Percentiles rank a stretch among this genome's conserved stretches.
Conservation (phyloP, 2,329 filamentous ascomycete genomes). For the Paecilomyces sp. region DNA sequence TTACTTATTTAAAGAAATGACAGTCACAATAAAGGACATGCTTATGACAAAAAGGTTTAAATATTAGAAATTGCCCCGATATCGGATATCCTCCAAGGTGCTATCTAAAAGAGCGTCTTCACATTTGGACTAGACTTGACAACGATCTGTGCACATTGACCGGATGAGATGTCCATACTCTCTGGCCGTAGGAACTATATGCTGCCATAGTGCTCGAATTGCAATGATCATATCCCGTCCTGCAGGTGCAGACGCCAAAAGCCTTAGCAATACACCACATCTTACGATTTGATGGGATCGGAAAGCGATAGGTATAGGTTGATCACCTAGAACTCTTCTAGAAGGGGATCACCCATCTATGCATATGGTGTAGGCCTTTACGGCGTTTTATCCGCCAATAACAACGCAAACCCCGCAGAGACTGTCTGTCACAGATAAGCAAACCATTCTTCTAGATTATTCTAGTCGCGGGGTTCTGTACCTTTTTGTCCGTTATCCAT, state of each 20-base stretch:
- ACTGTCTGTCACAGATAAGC: neutral
- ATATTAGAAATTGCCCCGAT: too few relatives aligned
- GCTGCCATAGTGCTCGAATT: neutral
- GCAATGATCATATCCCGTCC: neutral
- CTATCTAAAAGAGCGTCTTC: too few relatives aligned
- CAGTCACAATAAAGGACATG: too few relatives aligned
- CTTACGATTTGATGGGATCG: neutral
- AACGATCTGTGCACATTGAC: too few relatives aligned
- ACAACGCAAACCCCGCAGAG: neutral
- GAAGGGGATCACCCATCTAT: neutral
- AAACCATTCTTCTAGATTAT: neutral
- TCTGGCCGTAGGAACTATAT: neutral
- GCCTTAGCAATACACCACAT: neutral
- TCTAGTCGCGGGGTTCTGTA: neutral
- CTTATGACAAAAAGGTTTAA: too few relatives aligned
- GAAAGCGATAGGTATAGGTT: neutral
- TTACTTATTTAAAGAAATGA: too few relatives aligned
- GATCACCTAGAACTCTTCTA: neutral
- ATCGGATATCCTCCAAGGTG: too few relatives aligned
- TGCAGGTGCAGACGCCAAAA: neutral
- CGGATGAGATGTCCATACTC: neutral
- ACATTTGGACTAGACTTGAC: too few relatives aligned
- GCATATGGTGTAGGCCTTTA: neutral
- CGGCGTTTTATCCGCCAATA: neutral
- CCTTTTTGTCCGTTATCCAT: neutral